Base-by-base conservation (phyloP, 192 early-diverging fungal species). In the Nowakowskiella sp. region DNA sequence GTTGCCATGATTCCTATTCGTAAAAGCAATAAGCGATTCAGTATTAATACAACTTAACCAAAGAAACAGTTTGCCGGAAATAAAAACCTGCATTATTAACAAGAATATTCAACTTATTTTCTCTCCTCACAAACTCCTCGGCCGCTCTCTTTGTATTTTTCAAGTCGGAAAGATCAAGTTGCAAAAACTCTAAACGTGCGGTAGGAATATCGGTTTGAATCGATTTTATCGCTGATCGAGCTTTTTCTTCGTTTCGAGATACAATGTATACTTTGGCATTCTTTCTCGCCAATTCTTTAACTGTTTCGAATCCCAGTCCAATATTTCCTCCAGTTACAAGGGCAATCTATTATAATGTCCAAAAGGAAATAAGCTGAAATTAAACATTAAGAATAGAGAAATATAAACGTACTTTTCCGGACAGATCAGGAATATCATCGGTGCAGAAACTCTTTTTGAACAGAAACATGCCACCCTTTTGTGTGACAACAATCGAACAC, bases 51-150 rank as follows among this genome's bases (percentile, higher is more conserved):
- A 39, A 13, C 13, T 39, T 13, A 13, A 39, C 36, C 36, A 13
- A 39, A 39, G 19, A 39, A 39, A 39, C n/a, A n/a, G n/a, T n/a
- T n/a, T n/a, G n/a, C 32, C 7, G n/a, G n/a, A n/a, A n/a, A n/a
- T n/a, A n/a, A n/a, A n/a, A n/a, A 47, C 46, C 72, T 6, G 58
- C 70, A 30, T 65, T 73, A 45, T 61, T 62, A 44, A 73, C 42
- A 22, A 72, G 42, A 42, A 72, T 53, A 39, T 73, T 62, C 24
- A 73, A 36, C 7, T 56, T 49, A 3, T 49, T 42, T n/a, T n/a
- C n/a, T n/a, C n/a, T n/a, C n/a, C n/a, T n/a, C n/a, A n/a, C n/a
- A n/a, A n/a, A n/a, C n/a, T n/a, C 9, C 10, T 21, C 7, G 21
- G 62, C 60, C 1, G 70, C 70, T 9, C 39, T 24, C 10, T 54